A percentile compares a stretch with the other conserved stretches of the same genome.
These are phyloP conservation scores for Ceratocystis diversiconidia DNA, from an alignment of 2,329 filamentous ascomycete genomes.

Conservation along the genomic window DNA sequence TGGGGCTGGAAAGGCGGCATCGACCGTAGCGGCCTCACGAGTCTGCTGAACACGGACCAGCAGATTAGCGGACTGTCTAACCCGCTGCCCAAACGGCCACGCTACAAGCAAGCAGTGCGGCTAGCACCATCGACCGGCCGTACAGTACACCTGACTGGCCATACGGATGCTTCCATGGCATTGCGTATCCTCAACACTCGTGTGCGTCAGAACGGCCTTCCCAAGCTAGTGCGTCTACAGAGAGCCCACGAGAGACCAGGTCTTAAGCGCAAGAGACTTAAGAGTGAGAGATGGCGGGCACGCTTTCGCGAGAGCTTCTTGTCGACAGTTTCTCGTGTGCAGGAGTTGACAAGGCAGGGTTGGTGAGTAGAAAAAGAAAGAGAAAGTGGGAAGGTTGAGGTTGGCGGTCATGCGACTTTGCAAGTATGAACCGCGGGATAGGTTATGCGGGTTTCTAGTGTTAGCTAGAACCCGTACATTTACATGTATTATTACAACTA, in stretches of 20 bases:
- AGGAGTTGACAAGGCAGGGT: constrained; percentile 59
- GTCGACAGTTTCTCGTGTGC: constrained; percentile 47
- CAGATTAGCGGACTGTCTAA: constrained; percentile 16
- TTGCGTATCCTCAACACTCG: constrained; percentile 31
- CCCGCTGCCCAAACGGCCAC: neutral
- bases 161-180: constrained; percentile 33
- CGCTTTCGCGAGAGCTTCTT: constrained; percentile 58
- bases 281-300: constrained; percentile 51
- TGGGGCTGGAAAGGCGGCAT: constrained; percentile 18
- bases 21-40: constrained; percentile 26
- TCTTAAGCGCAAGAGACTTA: constrained; percentile 61
- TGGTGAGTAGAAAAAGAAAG: constrained; percentile 42
- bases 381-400: neutral
- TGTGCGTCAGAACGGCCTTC: constrained; percentile 41
- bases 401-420: neutral
- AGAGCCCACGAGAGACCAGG: constrained; percentile 62
- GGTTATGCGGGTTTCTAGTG: neutral
- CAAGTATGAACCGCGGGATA: neutral
- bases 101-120: constrained; percentile 23
- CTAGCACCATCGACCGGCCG: constrained; percentile 32
- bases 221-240: constrained; percentile 42
- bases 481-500: constrained; percentile 15
- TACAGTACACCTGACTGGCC: constrained; percentile 30
- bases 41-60: constrained; percentile 1
- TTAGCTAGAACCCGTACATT: constrained; percentile 8